A percentile compares a stretch with the other conserved stretches of the same genome.
Evolutionary conservation across 2,329 filamentous ascomycete genomes (phyloP).

Genomic region (Aurifilum marmelostoma): DNA sequence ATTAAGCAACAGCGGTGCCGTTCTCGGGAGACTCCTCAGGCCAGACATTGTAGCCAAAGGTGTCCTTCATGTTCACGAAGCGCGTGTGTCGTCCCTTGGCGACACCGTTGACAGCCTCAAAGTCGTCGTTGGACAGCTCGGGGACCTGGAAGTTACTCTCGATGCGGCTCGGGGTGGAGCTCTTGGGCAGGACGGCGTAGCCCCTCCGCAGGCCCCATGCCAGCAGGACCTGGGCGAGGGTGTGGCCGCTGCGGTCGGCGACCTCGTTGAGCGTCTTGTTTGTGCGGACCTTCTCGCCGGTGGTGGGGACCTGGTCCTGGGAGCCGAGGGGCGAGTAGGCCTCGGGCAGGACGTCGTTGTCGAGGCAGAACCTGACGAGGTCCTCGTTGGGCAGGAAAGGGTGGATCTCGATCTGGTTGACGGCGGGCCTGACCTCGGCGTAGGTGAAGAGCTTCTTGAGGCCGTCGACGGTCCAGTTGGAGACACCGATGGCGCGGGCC

Average conservation of each 20-base stretch:
- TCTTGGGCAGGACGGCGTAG: constrained; percentile 72
- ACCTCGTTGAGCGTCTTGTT: constrained; percentile 62
- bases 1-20: constrained; percentile 24
- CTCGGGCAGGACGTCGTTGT: constrained; percentile 53
- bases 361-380: constrained; percentile 56
- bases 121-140: constrained; percentile 59
- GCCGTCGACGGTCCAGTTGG: constrained; percentile 59
- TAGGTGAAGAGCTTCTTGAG: constrained; percentile 55
- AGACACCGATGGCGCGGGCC: constrained; percentile 60
- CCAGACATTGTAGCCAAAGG: constrained; percentile 75
- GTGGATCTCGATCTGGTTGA: constrained; percentile 57
- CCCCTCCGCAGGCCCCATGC: constrained; percentile 70
- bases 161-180: constrained; percentile 67
- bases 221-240: constrained; percentile 63
- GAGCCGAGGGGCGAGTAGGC: constrained; percentile 61
- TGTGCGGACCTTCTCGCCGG: constrained; percentile 66
- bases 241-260: constrained; percentile 59
- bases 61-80: constrained; percentile 83
- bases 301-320: constrained; percentile 70
- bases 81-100: constrained; percentile 68
- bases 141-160: constrained; percentile 66
- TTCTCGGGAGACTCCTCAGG: constrained; percentile 53
- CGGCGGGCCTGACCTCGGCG: constrained; percentile 51
- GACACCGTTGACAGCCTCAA: constrained; percentile 65
- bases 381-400: constrained; percentile 51